phyloP scores from a whole-genome alignment of 306 rosid species.

The Lathyrus tuberosus region DNA sequence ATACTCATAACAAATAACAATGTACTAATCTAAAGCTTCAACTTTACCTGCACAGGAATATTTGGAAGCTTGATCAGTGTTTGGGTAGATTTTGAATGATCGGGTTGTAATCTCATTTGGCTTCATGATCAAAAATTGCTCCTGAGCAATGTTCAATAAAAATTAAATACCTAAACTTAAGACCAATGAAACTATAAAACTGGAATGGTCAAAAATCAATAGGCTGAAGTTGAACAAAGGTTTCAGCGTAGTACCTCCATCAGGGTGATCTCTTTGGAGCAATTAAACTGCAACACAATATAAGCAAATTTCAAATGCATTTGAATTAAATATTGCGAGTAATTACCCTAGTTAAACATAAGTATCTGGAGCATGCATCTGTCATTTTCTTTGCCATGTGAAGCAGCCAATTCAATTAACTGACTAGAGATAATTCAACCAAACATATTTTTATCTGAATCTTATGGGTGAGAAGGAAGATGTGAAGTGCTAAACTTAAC shows the following conservation, averaged over 20 bases:
- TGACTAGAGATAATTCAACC: slow-evolving; percentile 11
- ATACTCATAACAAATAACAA: slow-evolving; percentile 10
- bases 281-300: slow-evolving; percentile 77
- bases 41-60: slow-evolving; percentile 77
- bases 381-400: slow-evolving; percentile 14
- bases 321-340: slow-evolving; percentile 9
- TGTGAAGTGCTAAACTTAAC: neutral
- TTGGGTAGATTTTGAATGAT: slow-evolving; percentile 79
- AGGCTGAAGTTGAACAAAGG: slow-evolving; percentile 4
- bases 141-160: slow-evolving; percentile 54
- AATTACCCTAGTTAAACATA: slow-evolving; percentile 7
- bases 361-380: slow-evolving; percentile 21
- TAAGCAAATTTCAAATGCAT: slow-evolving; percentile 31
- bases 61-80: slow-evolving; percentile 86
- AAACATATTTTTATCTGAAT: neutral
- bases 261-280: slow-evolving; percentile 80
- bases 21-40: slow-evolving; percentile 27
- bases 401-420: slow-evolving; percentile 21
- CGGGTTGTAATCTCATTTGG: slow-evolving; percentile 64
- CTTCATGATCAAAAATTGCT: slow-evolving; percentile 87
- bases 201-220: slow-evolving; percentile 24
- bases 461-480: slow-evolving; percentile 1
- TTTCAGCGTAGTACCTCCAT: slow-evolving; percentile 75
- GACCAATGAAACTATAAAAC: slow-evolving; percentile 5
- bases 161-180: slow-evolving; percentile 15